Percentiles rank a stretch among this genome's conserved stretches.
phyloP scores from a whole-genome alignment of 257 asterid species.

The Ehretia macrophylla region DNA sequence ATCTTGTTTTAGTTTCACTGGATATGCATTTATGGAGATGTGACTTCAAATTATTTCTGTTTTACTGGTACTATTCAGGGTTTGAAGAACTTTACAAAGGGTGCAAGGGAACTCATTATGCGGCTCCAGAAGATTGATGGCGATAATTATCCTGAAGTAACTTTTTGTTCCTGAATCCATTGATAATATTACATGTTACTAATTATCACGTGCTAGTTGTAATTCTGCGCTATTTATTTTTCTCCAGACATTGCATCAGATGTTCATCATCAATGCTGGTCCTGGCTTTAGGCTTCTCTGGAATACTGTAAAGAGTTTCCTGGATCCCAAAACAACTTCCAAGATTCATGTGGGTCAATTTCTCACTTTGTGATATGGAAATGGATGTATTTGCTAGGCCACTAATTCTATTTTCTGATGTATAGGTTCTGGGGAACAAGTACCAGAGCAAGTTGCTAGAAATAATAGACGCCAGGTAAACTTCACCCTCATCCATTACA shows the following conservation, averaged over 20 bases:
- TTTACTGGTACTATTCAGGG: slow-evolving; percentile 42
- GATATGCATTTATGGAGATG: neutral
- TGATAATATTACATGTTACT: slow-evolving; percentile 8
- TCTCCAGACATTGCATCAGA: slow-evolving; percentile 87
- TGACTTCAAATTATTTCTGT: neutral
- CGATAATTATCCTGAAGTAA: slow-evolving; percentile 92
- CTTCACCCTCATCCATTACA: neutral
- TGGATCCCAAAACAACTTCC: slow-evolving; percentile 93
- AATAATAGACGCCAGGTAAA: slow-evolving; percentile 80
- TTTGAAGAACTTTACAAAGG: slow-evolving; percentile 75
- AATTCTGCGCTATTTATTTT: slow-evolving; percentile 21
- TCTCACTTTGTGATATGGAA: slow-evolving; percentile 5
- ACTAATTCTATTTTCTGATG: neutral
- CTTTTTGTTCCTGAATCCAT: slow-evolving; percentile 14
- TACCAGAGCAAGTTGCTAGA: slow-evolving; percentile 83
- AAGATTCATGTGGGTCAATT: slow-evolving; percentile 72
- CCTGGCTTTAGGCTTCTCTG: slow-evolving; percentile 85
- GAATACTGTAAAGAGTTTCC: slow-evolving; percentile 78
- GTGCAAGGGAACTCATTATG: slow-evolving; percentile 80
- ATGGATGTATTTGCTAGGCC: neutral
- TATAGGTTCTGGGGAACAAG: slow-evolving; percentile 85
- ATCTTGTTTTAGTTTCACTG: neutral
- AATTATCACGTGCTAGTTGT: slow-evolving; percentile 11
- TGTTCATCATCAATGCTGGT: slow-evolving; percentile 98
- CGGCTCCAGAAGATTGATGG: slow-evolving; percentile 93